Evolutionary conservation across 2,329 filamentous ascomycete species (phyloP).

Genomic region (Elsinoe ampelina): DNA sequence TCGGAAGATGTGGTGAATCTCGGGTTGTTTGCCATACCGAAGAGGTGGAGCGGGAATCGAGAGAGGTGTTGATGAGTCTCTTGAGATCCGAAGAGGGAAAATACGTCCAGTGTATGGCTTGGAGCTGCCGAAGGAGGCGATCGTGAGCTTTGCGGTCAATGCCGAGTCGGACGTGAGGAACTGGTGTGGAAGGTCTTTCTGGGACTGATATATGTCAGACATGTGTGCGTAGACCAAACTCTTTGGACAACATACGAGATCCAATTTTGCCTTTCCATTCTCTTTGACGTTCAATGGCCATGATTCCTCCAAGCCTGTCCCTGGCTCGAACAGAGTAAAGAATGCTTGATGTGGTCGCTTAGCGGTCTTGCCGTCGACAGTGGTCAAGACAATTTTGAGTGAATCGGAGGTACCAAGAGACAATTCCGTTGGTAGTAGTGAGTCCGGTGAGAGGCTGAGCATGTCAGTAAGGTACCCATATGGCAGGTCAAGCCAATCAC

Average conservation of each 20-base stretch:
- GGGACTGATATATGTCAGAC: conserved; percentile 48
- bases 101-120: conserved; percentile 56
- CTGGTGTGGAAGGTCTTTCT: conserved; percentile 80
- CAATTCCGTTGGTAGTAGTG: conserved; percentile 46
- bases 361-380: conserved; percentile 65
- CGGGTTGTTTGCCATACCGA: conserved; percentile 72
- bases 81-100: conserved; percentile 62
- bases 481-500: conserved; percentile 16
- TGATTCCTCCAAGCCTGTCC: conserved; percentile 72
- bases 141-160: conserved; percentile 69
- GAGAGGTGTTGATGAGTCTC: conserved; percentile 52
- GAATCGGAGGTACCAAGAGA: conserved; percentile 48
- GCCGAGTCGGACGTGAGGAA: conserved; percentile 60
- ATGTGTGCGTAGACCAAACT: background rate
- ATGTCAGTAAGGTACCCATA: conserved; percentile 16
- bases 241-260: conserved; percentile 56
- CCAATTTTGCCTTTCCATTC: conserved; percentile 73
- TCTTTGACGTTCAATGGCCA: conserved; percentile 80
- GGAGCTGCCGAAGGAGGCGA: conserved; percentile 76
- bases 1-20: conserved; percentile 89
- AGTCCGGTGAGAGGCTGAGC: conserved; percentile 37
- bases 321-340: conserved; percentile 66
- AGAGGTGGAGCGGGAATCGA: conserved; percentile 57
- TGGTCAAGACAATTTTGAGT: conserved; percentile 73
- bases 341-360: conserved; percentile 93